Base-by-base conservation (phyloP, 2,329 filamentous ascomycete genomes). In the Aureobasidium sp. region DNA sequence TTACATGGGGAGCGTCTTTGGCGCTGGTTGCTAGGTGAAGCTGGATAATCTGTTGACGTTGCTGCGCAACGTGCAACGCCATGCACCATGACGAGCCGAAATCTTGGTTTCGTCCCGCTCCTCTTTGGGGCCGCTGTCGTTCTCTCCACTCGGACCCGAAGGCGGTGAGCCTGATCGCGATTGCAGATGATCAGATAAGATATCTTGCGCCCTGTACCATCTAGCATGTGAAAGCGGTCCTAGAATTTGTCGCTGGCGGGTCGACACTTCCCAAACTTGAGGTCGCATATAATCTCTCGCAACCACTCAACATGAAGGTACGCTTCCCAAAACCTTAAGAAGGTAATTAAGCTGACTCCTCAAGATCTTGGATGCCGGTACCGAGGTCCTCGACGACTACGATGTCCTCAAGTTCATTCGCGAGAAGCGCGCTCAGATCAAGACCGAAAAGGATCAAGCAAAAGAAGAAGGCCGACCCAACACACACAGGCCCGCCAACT, bases 301-400 rank as follows among this genome's bases (percentile, higher is more conserved):
- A 43, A 48, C 10, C 37, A 20, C 27, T 2, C 39, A 48, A 36
- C 20, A 59, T 59, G 55, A 59, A 59, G 55, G 55, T 48, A 4
- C 26, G 20, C 10, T 20, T 36, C 12, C 12, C n/a, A 6, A 3
- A 9, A 9, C 1, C 32, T 12, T 5, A 26, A 2, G 0, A 6
- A 1, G 20, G 20, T 20, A 2, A 3, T 5, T 10, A 1, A 10
- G 34, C 55, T 48, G 32, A 59, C 39, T 20, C 24, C 20, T 7
- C 41, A 36, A 72, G 65, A 69, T 74, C 63, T 68, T 73, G 63
- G 71, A 74, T 59, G 71, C 72, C 2, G 72, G 72, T 62, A 73
- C 72, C 39, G 68, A 71, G 32, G 67, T 66, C 43, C 65, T 74
- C 53, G 71, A 71, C 51, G 73, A 74, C 64, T 67, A 68, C 43